Evolutionary conservation across 2,329 filamentous ascomycete species (phyloP), one percentile per base, ranked within the genome.

Genomic region (Berkeleyomyces rouxiae): DNA sequence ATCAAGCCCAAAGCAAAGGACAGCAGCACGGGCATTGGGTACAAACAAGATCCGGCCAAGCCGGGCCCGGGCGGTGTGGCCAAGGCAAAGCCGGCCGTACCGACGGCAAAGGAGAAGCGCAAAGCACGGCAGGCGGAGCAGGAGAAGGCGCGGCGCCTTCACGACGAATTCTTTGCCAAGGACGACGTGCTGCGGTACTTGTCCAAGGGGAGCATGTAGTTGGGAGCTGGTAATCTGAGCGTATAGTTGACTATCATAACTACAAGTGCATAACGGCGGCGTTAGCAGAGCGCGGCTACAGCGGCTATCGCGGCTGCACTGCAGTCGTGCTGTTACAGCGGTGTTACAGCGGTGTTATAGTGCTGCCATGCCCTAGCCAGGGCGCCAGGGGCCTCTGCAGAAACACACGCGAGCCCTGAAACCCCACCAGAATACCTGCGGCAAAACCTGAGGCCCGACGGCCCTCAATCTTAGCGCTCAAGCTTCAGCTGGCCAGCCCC

Each of bases 131-230:
- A 76, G 51, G 81, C 84, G 66, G 83, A 85, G 63, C 85, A 78
- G 73, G 82, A 75, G 70, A 84, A 77, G 65, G 77, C 79, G 16
- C 81, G 87, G 65, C 82, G 74, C 68, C 71, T 96, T 64, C 79
- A 84, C 66, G 78, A 82, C 67, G 78, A 88, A 74, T 86, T 96
- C 66, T 92, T 88, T 72, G 79, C 82, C 23, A 84, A 82, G 67
- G 80, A 87, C n/a, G 86, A 92, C 67, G 75, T 95, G 62, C 82
- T 90, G 68, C 82, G 79, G 69, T 93, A 95, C 70, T 73, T 95
- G 33, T 39, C 42, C 7, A 46, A 51, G 2, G 62, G 62, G n/a
- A 58, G 62, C 47, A 58, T 64, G 16, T 63, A 60, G 37, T 33
- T 31, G 39, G 37, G 11, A 11, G 36, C 31, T 33, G 13, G 5